Conservation (phyloP, 768 basidiomycete species). For the Lentinula sp. region DNA sequence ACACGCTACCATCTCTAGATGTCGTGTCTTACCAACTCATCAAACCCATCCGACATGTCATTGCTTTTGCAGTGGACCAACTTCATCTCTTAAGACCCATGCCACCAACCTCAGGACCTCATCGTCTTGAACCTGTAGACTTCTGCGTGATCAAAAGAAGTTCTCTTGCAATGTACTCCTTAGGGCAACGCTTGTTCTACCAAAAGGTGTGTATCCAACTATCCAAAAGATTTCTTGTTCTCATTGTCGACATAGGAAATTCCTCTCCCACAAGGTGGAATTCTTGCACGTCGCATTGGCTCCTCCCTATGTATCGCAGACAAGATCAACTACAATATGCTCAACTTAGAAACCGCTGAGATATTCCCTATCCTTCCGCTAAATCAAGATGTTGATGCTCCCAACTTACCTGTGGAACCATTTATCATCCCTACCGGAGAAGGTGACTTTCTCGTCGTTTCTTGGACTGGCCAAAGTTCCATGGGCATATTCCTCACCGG, state of each 20-base stretch:
- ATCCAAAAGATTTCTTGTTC: background rate
- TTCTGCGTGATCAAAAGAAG: slow-evolving; percentile 70
- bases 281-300: slow-evolving; percentile 57
- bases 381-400: slow-evolving; percentile 53
- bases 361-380: slow-evolving; percentile 73
- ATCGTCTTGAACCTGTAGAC: slow-evolving; percentile 49
- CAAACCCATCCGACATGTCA: slow-evolving; percentile 76
- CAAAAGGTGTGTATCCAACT: slow-evolving; percentile 38
- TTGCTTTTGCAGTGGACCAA: slow-evolving; percentile 80
- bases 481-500: slow-evolving; percentile 84
- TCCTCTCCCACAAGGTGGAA: slow-evolving; percentile 53
- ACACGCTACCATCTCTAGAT: slow-evolving; percentile 76
- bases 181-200: slow-evolving; percentile 60
- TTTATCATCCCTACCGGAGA: slow-evolving; percentile 26
- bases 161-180: slow-evolving; percentile 54
- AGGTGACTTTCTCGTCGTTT: slow-evolving; percentile 80
- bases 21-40: slow-evolving; percentile 43
- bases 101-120: slow-evolving; percentile 31
- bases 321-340: slow-evolving; percentile 63
- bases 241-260: slow-evolving; percentile 48
- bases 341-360: slow-evolving; percentile 70
- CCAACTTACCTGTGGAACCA: slow-evolving; percentile 6
- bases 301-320: slow-evolving; percentile 71
- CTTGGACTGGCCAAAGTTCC: slow-evolving; percentile 76
- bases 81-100: slow-evolving; percentile 51